These are phyloP conservation scores for Caryopteris hybrid DNA, from an alignment of 305 asterid species.

Conservation along the genomic window DNA sequence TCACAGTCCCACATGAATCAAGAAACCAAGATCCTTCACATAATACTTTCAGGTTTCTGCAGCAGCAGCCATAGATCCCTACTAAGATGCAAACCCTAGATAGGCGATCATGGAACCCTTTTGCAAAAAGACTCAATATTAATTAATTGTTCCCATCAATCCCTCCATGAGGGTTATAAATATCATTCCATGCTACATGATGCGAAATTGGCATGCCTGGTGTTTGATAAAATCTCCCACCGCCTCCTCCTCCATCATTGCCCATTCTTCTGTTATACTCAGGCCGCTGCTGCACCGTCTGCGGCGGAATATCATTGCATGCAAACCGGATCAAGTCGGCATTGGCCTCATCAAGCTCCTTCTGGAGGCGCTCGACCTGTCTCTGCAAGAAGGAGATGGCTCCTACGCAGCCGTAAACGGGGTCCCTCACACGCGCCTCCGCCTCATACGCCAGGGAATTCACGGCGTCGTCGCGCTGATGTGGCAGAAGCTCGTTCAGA, in stretches of 20 bases:
- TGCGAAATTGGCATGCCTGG: constrained; percentile 32
- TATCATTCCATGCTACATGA: constrained; percentile 47
- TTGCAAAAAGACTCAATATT: background rate
- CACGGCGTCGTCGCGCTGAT: constrained; percentile 82
- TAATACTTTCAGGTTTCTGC: too few relatives aligned
- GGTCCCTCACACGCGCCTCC: constrained; percentile 76
- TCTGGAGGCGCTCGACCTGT: constrained; percentile 73
- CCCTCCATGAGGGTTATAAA: constrained; percentile 30
- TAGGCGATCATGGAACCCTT: constrained; percentile 4
- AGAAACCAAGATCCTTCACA: too few relatives aligned
- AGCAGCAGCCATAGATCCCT: too few relatives aligned
- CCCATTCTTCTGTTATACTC: constrained; percentile 15
- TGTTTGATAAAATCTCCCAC: constrained; percentile 43
- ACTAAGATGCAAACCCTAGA: constrained; percentile 34
- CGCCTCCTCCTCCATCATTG: constrained; percentile 20
- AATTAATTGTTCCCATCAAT: constrained; percentile 33
- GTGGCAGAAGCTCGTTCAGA: constrained; percentile 67
- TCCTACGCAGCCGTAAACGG: constrained; percentile 84
- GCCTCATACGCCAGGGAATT: constrained; percentile 87
- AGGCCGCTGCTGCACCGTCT: constrained; percentile 19
- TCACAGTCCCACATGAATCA: too few relatives aligned
- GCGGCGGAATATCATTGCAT: constrained; percentile 29
- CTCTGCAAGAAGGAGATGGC: constrained; percentile 73
- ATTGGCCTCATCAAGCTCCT: constrained; percentile 74
- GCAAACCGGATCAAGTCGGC: constrained; percentile 55